These are phyloP conservation scores for Kappamyces sp. DNA, from an alignment of 192 early-diverging fungal species.

Conservation along the genomic window DNA sequence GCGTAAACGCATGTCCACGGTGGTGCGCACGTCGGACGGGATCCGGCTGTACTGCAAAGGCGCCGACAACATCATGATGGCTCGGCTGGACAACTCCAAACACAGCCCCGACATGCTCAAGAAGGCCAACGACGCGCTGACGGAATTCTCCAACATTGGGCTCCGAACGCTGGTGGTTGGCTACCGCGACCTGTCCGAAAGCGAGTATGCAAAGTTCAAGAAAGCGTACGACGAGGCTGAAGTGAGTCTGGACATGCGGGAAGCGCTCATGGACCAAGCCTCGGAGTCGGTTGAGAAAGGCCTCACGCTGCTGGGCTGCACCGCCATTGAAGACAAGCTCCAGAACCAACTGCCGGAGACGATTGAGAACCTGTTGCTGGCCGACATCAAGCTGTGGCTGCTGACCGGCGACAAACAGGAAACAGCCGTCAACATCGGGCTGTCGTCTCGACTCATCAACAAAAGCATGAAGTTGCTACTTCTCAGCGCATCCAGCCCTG, in stretches of 20 bases:
- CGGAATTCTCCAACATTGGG: slow-evolving; percentile 51
- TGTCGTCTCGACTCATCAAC: slow-evolving; percentile 45
- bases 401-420: slow-evolving; percentile 62
- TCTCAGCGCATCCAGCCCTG: slow-evolving; percentile 25
- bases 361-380: slow-evolving; percentile 46
- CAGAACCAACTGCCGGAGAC: slow-evolving; percentile 58
- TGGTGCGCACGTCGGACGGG: slow-evolving; percentile 66
- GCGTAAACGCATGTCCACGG: slow-evolving; percentile 84
- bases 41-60: slow-evolving; percentile 86
- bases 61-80: slow-evolving; percentile 82
- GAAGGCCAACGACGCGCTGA: slow-evolving; percentile 27
- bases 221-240: slow-evolving; percentile 64
- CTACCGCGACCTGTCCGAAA: slow-evolving; percentile 55
- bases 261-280: slow-evolving; percentile 36
- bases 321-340: slow-evolving; percentile 58
- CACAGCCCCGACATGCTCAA: slow-evolving; percentile 20
- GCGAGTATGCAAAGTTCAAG: slow-evolving; percentile 65
- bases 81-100: slow-evolving; percentile 45
- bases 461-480: slow-evolving; percentile 40
- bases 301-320: slow-evolving; percentile 43
- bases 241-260: slow-evolving; percentile 56
- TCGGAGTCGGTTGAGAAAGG: slow-evolving; percentile 42
- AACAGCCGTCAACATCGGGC: slow-evolving; percentile 61
- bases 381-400: slow-evolving; percentile 53
- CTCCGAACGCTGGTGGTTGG: slow-evolving; percentile 78